Evolutionary conservation across 225 moss, liverwort and hornwort genomes (phyloP).

Genomic region (Antitrichia curtipendula): DNA sequence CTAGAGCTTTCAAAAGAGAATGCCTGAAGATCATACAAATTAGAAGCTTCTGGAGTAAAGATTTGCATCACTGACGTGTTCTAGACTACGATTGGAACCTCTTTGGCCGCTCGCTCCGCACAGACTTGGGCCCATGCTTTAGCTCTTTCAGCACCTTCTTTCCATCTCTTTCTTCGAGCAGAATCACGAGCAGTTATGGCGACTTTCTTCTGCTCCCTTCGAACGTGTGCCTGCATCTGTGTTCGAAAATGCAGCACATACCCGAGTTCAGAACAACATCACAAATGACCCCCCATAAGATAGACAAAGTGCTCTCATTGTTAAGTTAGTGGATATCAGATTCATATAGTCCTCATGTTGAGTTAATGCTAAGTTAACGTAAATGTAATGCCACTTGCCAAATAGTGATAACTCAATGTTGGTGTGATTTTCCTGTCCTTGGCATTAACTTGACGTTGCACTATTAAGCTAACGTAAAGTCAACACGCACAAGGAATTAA

Average conservation of each 20-base stretch:
- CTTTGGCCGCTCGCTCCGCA: conserved; percentile 22
- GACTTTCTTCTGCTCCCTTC: conserved; percentile 65
- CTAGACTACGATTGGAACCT: not conserved
- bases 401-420: not conserved
- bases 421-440: not conserved
- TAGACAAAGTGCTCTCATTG: not conserved
- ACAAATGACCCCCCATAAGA: not conserved
- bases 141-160: conserved; percentile 82
- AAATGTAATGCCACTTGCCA: not conserved
- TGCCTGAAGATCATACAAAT: not conserved
- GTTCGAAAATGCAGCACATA: not conserved
- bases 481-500: not conserved
- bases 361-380: not conserved
- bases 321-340: no score
- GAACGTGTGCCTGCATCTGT: conserved; percentile 75
- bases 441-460: not conserved
- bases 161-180: conserved; percentile 86
- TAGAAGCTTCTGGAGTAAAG: not conserved
- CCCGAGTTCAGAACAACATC: not conserved
- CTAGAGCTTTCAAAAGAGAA: not conserved
- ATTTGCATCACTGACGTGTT: not conserved
- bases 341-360: not conserved
- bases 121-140: conserved; percentile 78
- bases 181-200: conserved; percentile 64
- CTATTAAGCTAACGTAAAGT: not conserved